These are phyloP conservation scores for Phoenix roebelenii DNA, from an alignment of 176 grass and related monocot genomes.

Conservation along the genomic window DNA sequence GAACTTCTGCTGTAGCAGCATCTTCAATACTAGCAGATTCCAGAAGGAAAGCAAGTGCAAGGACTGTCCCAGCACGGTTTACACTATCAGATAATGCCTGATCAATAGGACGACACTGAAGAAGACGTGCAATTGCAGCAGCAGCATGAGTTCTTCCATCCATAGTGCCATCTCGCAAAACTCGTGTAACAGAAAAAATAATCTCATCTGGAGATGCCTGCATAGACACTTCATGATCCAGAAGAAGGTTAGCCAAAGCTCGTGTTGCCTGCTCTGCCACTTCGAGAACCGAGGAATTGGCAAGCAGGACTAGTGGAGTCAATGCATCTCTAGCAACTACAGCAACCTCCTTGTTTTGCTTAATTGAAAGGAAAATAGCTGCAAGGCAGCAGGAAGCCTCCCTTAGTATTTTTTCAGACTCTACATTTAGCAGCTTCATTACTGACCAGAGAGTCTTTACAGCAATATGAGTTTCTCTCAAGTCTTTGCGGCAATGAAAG, in stretches of 20 bases:
- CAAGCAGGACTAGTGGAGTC: constrained; percentile 46
- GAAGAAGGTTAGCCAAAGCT: constrained; percentile 90
- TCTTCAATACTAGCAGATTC: constrained; percentile 72
- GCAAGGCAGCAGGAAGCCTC: constrained; percentile 75
- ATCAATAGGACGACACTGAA: constrained; percentile 53
- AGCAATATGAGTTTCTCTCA: constrained; percentile 81
- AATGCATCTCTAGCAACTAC: constrained; percentile 74
- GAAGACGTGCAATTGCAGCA: constrained; percentile 77
- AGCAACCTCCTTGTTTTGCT: constrained; percentile 84
- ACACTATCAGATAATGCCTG: constrained; percentile 67
- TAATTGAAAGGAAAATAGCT: constrained; percentile 91
- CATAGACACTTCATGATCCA: constrained; percentile 72
- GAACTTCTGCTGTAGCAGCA: constrained; percentile 80
- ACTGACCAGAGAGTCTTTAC: constrained; percentile 74
- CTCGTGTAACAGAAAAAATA: constrained; percentile 61
- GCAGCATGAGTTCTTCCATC: constrained; percentile 96
- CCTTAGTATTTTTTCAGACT: constrained; percentile 69
- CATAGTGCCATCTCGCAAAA: constrained; percentile 71
- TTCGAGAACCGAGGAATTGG: constrained; percentile 65
- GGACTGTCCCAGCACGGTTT: constrained; percentile 69
- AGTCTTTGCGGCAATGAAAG: constrained; percentile 89
- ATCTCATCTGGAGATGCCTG: constrained; percentile 72
- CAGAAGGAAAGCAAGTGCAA: constrained; percentile 70
- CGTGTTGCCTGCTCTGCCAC: constrained; percentile 85
- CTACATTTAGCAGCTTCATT: constrained; percentile 72